phyloP scores from a whole-genome alignment of 2,329 filamentous ascomycete species.

The Cryphonectria radicalis region DNA sequence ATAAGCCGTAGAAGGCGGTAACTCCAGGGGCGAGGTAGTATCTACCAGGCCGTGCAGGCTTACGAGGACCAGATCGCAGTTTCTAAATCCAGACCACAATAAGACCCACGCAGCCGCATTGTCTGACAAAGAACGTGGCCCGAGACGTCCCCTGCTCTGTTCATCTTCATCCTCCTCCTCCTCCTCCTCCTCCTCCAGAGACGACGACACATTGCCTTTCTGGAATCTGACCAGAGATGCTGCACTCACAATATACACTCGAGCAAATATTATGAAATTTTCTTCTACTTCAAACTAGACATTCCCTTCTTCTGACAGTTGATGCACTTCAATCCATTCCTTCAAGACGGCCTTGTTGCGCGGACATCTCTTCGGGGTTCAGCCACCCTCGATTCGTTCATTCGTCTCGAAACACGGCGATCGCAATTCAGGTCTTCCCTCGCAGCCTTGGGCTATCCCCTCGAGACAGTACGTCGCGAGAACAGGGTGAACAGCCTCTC shows the following conservation, averaged over 20 bases:
- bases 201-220: conserved; percentile 5
- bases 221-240: conserved; percentile 1
- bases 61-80: not conserved
- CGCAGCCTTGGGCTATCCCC: not conserved
- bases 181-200: not conserved
- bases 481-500: not conserved
- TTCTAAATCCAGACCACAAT: conserved; percentile 15
- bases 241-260: not conserved
- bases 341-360: not conserved
- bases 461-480: not conserved
- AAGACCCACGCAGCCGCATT: conserved; percentile 6
- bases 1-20: not conserved
- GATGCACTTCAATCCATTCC: not conserved
- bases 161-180: not conserved
- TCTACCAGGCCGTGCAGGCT: not conserved
- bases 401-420: not conserved
- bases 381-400: not conserved
- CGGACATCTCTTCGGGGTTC: not conserved
- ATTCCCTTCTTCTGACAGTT: not conserved
- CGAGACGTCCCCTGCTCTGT: not conserved
- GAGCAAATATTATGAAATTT: not conserved
- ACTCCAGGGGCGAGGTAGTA: not conserved
- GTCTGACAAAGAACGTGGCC: conserved; percentile 18
- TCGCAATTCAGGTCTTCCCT: not conserved
- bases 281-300: not conserved